Evolutionary conservation across 805 yeast genomes (phyloP).

Genomic region (Henningerozyma blattae): DNA sequence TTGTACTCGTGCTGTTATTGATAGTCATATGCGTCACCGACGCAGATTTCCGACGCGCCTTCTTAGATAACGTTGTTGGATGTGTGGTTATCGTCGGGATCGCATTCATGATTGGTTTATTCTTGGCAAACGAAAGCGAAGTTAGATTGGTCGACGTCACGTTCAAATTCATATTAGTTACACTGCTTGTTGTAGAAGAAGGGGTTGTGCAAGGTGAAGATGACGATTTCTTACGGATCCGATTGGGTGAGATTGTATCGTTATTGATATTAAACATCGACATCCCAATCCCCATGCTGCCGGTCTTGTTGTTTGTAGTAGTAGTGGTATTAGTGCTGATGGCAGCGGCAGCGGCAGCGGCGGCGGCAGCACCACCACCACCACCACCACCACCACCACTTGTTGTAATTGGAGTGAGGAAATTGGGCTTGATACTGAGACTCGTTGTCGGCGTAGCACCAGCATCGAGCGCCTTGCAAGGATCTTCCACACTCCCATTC

Average conservation of each 20-base stretch:
- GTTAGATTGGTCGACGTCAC: neutral
- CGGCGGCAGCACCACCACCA: no score
- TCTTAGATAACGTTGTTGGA: slow-evolving; percentile 4
- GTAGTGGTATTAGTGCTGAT: no score
- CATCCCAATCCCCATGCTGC: no score
- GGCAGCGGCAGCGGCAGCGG: no score
- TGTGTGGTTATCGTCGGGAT: slow-evolving; percentile 6
- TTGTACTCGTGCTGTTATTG: no score
- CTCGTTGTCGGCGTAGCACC: neutral
- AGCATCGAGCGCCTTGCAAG: no score
- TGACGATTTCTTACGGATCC: neutral
- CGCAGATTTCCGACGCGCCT: no score
- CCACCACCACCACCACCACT: neutral
- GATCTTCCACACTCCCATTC: slow-evolving; percentile 10
- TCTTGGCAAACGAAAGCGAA: neutral
- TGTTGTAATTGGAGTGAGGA: neutral
- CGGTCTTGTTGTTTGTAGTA: no score
- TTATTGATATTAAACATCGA: neutral
- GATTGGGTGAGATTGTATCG: neutral
- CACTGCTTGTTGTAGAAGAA: no score
- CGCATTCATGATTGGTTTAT: neutral
- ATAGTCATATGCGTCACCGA: no score
- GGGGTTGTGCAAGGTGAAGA: neutral
- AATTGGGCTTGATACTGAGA: neutral
- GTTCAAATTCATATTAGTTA: no score